Base-by-base conservation (phyloP, 1,284 basidiomycete species). In the Earliella scabrosa region DNA sequence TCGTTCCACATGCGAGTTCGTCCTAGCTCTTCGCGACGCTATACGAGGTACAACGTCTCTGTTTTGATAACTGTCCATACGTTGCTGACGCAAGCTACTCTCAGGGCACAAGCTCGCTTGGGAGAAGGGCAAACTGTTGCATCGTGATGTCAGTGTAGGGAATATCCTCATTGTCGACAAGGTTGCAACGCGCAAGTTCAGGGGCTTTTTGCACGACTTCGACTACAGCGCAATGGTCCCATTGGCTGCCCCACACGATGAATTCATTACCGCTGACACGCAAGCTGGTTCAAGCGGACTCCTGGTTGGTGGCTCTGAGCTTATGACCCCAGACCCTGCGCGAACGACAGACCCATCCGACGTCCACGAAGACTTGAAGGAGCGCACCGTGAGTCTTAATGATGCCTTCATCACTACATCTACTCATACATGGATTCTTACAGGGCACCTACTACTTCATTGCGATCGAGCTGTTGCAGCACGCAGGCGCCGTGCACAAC, bases 361-460 rank as follows among this genome's bases (percentile, higher is more conserved):
- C 29, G 7, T 31, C 29, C 6, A 31, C 29, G 29, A 31, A 13
- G 29, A 47, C 5, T n/a, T 45, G 39, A 58, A 56, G 40, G 48
- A 54, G 45, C 41, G 54, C 16, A 64, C 52, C 4, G 61, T 60
- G 16, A 35, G 62, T 39, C 14, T n/a, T 10, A 2, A 3, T 18
- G 2, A 14, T 24, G 20, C 4, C n/a, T n/a, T 2, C 34, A 16
- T n/a, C 29, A 43, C 35, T 13, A 5, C n/a, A 18, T 32, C n/a
- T 4, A 10, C 8, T 21, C 13, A n/a, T 11, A 26, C 7, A 18
- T 21, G 0, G n/a, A 47, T 27, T 29, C 18, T n/a, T 13, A 3
- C 8, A 64, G 63, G 63, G 58, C 13, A 64, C 63, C 1, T 50
- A 47, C 13, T 52, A 53, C 36, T 62, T 60, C 50, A 62, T 64